phyloP scores from a whole-genome alignment of 495 filamentous ascomycete genomes.

The Penicillium canariense region DNA sequence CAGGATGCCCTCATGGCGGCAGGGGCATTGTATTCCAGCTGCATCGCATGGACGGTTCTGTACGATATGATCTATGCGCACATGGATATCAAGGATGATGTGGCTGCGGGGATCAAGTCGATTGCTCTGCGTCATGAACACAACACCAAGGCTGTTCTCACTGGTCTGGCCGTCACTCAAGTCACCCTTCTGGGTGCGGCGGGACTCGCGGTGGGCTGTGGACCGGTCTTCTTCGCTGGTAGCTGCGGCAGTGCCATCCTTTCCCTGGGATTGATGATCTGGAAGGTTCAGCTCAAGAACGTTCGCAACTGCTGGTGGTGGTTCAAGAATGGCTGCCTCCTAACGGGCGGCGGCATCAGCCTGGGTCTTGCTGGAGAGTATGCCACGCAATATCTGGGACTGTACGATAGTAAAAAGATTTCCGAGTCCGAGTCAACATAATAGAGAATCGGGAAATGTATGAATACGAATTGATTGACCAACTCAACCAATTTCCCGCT shows the following conservation, averaged over 20 bases:
- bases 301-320: slow-evolving; percentile 95
- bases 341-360: slow-evolving; percentile 66
- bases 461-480: not conserved
- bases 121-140: slow-evolving; percentile 87
- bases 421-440: slow-evolving; percentile 9
- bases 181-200: slow-evolving; percentile 76
- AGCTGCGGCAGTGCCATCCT: slow-evolving; percentile 79
- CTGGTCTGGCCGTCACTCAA: slow-evolving; percentile 71
- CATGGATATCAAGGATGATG: slow-evolving; percentile 96
- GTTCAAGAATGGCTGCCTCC: slow-evolving; percentile 75
- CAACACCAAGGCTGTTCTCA: slow-evolving; percentile 82
- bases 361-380: slow-evolving; percentile 65
- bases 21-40: slow-evolving; percentile 75
- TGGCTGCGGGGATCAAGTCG: slow-evolving; percentile 89
- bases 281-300: slow-evolving; percentile 77
- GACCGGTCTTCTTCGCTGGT: slow-evolving; percentile 80
- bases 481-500: too few relatives aligned
- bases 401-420: slow-evolving; percentile 23
- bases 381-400: slow-evolving; percentile 33
- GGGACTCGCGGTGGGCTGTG: slow-evolving; percentile 68
- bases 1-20: slow-evolving; percentile 63
- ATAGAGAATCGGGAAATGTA: slow-evolving; percentile 12
- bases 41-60: slow-evolving; percentile 88
- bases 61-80: slow-evolving; percentile 99
- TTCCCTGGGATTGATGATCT: slow-evolving; percentile 83